These are phyloP conservation scores for Diplocarpon mali DNA, from an alignment of 2,329 filamentous ascomycete genomes.

Conservation along the genomic window DNA sequence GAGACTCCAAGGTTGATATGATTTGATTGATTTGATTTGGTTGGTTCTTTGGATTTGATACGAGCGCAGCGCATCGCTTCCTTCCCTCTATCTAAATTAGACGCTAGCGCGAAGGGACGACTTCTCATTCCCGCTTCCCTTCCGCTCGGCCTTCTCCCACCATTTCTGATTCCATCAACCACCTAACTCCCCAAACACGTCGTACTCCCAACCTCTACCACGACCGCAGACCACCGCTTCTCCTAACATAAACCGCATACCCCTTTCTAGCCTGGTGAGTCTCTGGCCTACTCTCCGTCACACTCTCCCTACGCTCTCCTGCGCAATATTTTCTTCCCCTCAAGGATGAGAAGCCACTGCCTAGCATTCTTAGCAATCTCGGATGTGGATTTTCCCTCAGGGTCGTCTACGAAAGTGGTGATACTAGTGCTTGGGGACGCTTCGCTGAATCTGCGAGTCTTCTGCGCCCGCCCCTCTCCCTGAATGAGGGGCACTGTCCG, in stretches of 20 bases:
- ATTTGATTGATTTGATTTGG: constrained; percentile 1
- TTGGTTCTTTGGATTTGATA: too few relatives aligned
- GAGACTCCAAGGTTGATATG: neutral
- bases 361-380: neutral
- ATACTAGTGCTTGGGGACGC: neutral
- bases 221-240: constrained; percentile 6
- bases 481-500: constrained; percentile 21
- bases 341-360: neutral
- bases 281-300: neutral
- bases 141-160: constrained; percentile 11
- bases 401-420: neutral
- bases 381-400: neutral
- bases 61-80: constrained; percentile 1
- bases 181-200: constrained; percentile 10
- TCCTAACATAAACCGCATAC: constrained; percentile 6
- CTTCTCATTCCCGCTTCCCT: constrained; percentile 18
- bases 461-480: constrained; percentile 19
- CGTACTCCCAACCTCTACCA: constrained; percentile 10
- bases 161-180: constrained; percentile 9
- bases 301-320: too few relatives aligned
- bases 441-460: constrained; percentile 1
- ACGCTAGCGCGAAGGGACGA: constrained; percentile 13
- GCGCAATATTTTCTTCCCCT: too few relatives aligned
- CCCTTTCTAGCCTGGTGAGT: constrained; percentile 20
- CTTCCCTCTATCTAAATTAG: constrained; percentile 5